phyloP scores from a whole-genome alignment of 495 filamentous ascomycete species.

The Terfezia boudieri region DNA sequence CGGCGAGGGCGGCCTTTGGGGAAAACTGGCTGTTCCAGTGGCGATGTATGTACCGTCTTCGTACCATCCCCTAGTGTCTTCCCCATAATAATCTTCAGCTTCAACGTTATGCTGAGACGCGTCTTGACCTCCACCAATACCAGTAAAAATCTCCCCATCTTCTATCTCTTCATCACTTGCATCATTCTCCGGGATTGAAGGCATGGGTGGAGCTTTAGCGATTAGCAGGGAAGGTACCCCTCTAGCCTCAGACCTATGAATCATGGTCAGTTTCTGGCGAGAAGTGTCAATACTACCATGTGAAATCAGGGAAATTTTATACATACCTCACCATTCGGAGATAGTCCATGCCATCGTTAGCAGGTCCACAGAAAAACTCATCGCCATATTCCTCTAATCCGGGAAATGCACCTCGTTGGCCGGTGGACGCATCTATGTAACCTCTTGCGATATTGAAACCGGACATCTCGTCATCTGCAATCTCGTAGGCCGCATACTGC shows the following conservation, averaged over 20 bases:
- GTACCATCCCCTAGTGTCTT: constrained; percentile 34
- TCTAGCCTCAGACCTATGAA: constrained; percentile 46
- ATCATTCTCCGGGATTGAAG: constrained; percentile 1
- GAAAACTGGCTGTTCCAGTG: constrained; percentile 1
- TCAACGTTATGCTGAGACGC: not conserved
- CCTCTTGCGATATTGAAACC: constrained; percentile 14
- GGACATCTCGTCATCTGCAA: constrained; percentile 1
- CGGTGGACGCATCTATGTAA: constrained; percentile 43
- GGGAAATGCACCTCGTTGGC: constrained; percentile 58
- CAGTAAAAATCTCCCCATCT: constrained; percentile 3
- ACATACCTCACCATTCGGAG: constrained; percentile 61
- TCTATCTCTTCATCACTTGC: constrained; percentile 2
- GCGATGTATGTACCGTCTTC: constrained; percentile 25
- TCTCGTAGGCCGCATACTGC: not conserved
- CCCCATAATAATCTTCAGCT: constrained; percentile 15
- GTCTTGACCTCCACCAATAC: constrained; percentile 7
- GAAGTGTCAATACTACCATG: constrained; percentile 12
- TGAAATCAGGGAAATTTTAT: constrained; percentile 6
- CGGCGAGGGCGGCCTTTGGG: constrained; percentile 1
- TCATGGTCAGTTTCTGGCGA: constrained; percentile 21
- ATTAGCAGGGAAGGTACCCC: constrained; percentile 38
- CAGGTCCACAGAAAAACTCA: constrained; percentile 33
- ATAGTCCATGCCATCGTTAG: constrained; percentile 46
- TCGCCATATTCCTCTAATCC: constrained; percentile 38
- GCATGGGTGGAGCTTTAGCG: constrained; percentile 11